Evolutionary conservation across 345 rosid genomes (phyloP), one percentile per base, ranked within the genome.

Genomic region (Gossypium raimondii): DNA sequence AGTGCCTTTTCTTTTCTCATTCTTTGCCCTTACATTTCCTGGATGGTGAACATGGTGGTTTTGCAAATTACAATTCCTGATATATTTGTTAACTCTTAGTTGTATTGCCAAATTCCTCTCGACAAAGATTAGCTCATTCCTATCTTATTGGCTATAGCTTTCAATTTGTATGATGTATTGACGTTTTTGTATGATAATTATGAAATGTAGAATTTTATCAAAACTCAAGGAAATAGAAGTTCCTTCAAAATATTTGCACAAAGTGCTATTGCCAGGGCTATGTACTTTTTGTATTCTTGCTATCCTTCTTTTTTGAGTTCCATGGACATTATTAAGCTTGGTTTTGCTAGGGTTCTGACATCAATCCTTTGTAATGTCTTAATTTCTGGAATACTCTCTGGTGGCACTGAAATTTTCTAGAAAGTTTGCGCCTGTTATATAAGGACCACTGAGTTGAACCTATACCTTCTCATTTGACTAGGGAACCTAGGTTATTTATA

Each of bases 11-110:
- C 17, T 67, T 14, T 27, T 52, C 7, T 53, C 55, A 48, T 41
- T 17, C 20, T 82, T 64, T 27, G 13, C 22, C 8, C 25, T 13
- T 38, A 44, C 34, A 9, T 76, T 78, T 43, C 67, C 13, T 74
- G 38, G 25, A 57, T 24, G 20, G 13, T 24, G 25, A 10, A 65
- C 13, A 17, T 75, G 12, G 55, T 61, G 52, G 52, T 57, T 20
- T 58, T 78, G 50, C 41, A 34, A 34, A 34, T 34, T 34, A 4
- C 48, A 16, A 38, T 44, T 11, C 0, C 0, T 53, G 38, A 4
- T 17, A 50, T 50, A 9, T 69, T 41, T 69, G 22, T 27, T 51
- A 50, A 27, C 20, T 29, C 67, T 61, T 56, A 11, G 48, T 27
- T 60, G 51, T 51, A 11, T 69, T 77, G 25, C n/a, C 9, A 41